A percentile compares a stretch with the other conserved stretches of the same genome.
phyloP scores from a whole-genome alignment of 805 yeast species.

The Kodamaea kaohsiungensis region DNA sequence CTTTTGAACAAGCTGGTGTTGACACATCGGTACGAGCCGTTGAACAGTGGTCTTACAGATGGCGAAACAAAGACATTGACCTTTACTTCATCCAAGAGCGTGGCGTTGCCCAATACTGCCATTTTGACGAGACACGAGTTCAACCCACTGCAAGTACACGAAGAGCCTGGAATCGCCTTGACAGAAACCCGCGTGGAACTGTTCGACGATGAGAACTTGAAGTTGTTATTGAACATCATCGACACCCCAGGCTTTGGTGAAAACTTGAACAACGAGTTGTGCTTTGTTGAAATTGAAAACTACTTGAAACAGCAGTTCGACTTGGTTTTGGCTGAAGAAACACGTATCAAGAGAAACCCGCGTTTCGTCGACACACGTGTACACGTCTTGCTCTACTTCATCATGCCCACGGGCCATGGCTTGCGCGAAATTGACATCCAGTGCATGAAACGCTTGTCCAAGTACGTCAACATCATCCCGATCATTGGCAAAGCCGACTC shows the following conservation, averaged over 20 bases:
- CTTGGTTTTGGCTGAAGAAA: slow-evolving; percentile 79
- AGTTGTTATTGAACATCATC: slow-evolving; percentile 57
- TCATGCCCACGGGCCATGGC: slow-evolving; percentile 80
- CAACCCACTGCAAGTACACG: slow-evolving; percentile 58
- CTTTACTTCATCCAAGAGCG: slow-evolving; percentile 58
- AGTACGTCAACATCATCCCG: slow-evolving; percentile 80
- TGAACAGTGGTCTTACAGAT: background rate
- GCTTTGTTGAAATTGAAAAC: slow-evolving; percentile 63
- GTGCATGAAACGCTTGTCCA: slow-evolving; percentile 67
- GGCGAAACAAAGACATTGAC: slow-evolving; percentile 52
- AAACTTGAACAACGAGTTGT: slow-evolving; percentile 65
- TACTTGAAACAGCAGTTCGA: slow-evolving; percentile 79
- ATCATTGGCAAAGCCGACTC: slow-evolving; percentile 81
- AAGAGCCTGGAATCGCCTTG: slow-evolving; percentile 76
- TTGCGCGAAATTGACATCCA: slow-evolving; percentile 72
- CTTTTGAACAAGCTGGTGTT: slow-evolving; percentile 62
- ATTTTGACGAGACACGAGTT: slow-evolving; percentile 57
- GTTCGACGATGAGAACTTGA: slow-evolving; percentile 57
- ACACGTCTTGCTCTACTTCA: slow-evolving; percentile 75
- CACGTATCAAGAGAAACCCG: slow-evolving; percentile 84
- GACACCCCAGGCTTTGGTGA: slow-evolving; percentile 82
- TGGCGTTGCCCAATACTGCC: slow-evolving; percentile 53
- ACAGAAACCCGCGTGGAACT: slow-evolving; percentile 66
- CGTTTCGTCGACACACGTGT: slow-evolving; percentile 76
- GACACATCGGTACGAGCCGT: slow-evolving; percentile 54